Percentiles rank a stretch among this genome's conserved stretches.
Conservation (phyloP, 2,329 filamentous ascomycete genomes). For the Dothideomycetes sp. region DNA sequence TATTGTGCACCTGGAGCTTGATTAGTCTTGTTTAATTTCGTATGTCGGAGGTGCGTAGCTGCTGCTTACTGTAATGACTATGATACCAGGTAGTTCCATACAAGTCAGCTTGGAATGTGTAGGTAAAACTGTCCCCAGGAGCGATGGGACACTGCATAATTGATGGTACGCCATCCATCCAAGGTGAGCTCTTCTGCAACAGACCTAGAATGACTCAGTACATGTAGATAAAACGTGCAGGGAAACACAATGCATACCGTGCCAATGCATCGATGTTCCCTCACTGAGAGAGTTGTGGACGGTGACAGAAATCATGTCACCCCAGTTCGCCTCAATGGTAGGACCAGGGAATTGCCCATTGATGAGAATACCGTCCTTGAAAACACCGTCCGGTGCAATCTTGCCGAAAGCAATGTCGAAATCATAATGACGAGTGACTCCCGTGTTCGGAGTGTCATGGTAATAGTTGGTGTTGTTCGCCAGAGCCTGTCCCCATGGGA, state of each 20-base stretch:
- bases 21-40: not conserved
- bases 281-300: conserved; percentile 30
- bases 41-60: not conserved
- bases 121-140: conserved; percentile 28
- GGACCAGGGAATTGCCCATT: conserved; percentile 14
- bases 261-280: conserved; percentile 45
- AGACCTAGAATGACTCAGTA: not conserved
- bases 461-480: conserved; percentile 25
- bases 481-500: conserved; percentile 24
- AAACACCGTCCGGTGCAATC: conserved; percentile 28
- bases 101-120: conserved; percentile 32
- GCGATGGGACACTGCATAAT: conserved; percentile 39
- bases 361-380: conserved; percentile 18
- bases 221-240: not conserved
- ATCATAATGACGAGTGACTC: conserved; percentile 26
- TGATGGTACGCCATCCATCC: conserved; percentile 40
- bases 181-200: conserved; percentile 44
- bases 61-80: conserved; percentile 24
- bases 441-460: conserved; percentile 24
- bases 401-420: conserved; percentile 23
- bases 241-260: conserved; percentile 19
- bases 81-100: conserved; percentile 35
- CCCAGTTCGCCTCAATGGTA: conserved; percentile 19
- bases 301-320: conserved; percentile 28
- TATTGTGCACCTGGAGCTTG: conserved; percentile 25